These are phyloP conservation scores for Tillandsia leiboldiana DNA, from an alignment of 176 grass and related monocot genomes.

Conservation along the genomic window DNA sequence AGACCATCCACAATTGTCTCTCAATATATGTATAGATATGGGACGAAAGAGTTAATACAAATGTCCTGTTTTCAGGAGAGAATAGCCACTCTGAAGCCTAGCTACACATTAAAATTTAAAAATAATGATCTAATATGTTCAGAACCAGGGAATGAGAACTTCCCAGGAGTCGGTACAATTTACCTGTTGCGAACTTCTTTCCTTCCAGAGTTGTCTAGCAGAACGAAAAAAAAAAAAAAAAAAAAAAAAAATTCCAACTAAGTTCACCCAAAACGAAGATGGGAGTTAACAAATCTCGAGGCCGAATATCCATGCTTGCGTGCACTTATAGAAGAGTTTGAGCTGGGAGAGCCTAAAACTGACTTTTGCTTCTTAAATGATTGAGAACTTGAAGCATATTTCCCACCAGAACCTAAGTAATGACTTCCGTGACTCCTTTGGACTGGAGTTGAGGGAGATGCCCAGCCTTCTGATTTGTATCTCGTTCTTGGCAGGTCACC, in stretches of 20 bases:
- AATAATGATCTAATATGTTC: too few relatives aligned
- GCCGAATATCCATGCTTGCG: slow-evolving; percentile 14
- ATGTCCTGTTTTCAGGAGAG: too few relatives aligned
- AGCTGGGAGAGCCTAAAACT: slow-evolving; percentile 4
- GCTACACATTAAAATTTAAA: too few relatives aligned
- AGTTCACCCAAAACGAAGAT: slow-evolving; percentile 1
- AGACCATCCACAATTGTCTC: too few relatives aligned
- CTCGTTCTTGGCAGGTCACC: slow-evolving; percentile 42
- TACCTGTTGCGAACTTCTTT: slow-evolving; percentile 12
- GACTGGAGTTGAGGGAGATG: slow-evolving; percentile 33
- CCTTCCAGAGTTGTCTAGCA: background rate
- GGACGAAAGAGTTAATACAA: too few relatives aligned
- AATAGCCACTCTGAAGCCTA: too few relatives aligned
- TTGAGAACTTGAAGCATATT: slow-evolving; percentile 42
- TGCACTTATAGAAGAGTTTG: slow-evolving; percentile 20
- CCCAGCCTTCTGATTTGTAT: slow-evolving; percentile 40
- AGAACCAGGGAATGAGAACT: background rate
- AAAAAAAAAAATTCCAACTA: background rate
- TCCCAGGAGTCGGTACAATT: background rate
- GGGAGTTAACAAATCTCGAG: slow-evolving; percentile 6
- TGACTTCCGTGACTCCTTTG: slow-evolving; percentile 20
- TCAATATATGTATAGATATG: too few relatives aligned
- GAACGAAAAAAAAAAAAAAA: slow-evolving; percentile 25
- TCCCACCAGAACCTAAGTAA: slow-evolving; percentile 4
- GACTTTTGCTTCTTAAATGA: slow-evolving; percentile 24